Percentiles rank a stretch among this genome's conserved stretches.
phyloP scores from a whole-genome alignment of 1,284 basidiomycete genomes.

The Irpex sp. region DNA sequence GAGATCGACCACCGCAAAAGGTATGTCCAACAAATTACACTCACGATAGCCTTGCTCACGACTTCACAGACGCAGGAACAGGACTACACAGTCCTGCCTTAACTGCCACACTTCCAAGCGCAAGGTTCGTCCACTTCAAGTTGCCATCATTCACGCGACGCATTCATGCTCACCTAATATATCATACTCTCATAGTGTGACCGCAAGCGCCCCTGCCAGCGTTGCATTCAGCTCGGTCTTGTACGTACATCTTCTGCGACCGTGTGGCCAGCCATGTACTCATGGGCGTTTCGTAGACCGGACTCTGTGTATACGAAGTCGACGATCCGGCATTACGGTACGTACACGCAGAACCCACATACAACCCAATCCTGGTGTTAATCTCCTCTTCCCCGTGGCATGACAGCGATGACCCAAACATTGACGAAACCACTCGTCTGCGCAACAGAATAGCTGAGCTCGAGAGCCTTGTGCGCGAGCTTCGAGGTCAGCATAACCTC shows the following conservation, averaged over 20 bases:
- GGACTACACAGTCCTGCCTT: constrained; percentile 85
- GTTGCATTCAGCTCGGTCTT: constrained; percentile 80
- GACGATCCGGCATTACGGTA: constrained; percentile 58
- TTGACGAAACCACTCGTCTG: constrained; percentile 80
- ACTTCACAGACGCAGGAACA: constrained; percentile 64
- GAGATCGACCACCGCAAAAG: constrained; percentile 60
- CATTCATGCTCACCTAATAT: constrained; percentile 2
- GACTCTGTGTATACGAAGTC: constrained; percentile 89
- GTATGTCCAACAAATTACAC: constrained; percentile 15
- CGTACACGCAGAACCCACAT: background rate
- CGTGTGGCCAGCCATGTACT: constrained; percentile 7
- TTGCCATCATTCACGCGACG: background rate
- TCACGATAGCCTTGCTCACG: constrained; percentile 8
- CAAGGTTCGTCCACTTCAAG: constrained; percentile 52
- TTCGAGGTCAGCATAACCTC: constrained; percentile 47
- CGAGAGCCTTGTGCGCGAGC: constrained; percentile 82
- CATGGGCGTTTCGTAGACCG: constrained; percentile 50
- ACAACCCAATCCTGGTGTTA: constrained; percentile 1
- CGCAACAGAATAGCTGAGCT: constrained; percentile 86
- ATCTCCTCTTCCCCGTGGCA: constrained; percentile 2
- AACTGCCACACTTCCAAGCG: constrained; percentile 92
- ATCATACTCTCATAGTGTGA: constrained; percentile 56
- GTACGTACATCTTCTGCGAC: constrained; percentile 35
- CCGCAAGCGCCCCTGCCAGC: constrained; percentile 80
- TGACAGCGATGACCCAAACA: constrained; percentile 73